Base-by-base conservation (phyloP, 2,329 filamentous ascomycete species). In the Cladosporium sp. region DNA sequence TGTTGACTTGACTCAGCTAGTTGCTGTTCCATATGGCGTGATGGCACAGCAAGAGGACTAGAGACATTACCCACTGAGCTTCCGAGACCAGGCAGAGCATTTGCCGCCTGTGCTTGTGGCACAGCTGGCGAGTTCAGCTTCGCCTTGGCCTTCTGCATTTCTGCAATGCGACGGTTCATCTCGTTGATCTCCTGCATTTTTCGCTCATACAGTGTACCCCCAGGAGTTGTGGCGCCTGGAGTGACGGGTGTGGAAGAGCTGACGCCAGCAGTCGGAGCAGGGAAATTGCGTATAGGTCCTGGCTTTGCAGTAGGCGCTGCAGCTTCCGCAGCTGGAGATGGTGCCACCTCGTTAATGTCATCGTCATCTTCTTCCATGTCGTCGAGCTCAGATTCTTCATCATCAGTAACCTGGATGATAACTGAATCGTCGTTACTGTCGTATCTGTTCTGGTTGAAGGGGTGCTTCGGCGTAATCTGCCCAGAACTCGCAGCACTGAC, bases 401-500 rank as follows among this genome's bases (percentile, higher is more conserved):
- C 65, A 19, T 80, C 92, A 69, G 90, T 96, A 39, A 95, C 87
- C 64, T 95, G 85, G 65, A 96, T 96, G 39, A 96, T 83, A 55
- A 96, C 82, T 2, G 82, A 82, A 51, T 85, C 80, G 22, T 87
- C 80, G 54, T 82, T 76, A 51, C 69, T 68, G 22, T 69, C 64
- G 47, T 70, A 64, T 22, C 80, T 78, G 49, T 78, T 79, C 45
- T 86, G 83, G 12, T 82, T 83, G 66, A 87, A 86, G 3, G 84
- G 82, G 51, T 87, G 84, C 65, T 89, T 89, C 15, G 71, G 70
- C 1, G 73, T 67, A 2, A 70, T 66, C 14, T 30, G 40, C 28
- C 54, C 54, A 19, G 54, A 56, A 0, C 69, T 67, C 4, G 49
- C 43, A 3, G 36, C 19, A 14, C 28, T 22, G 17, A 12, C 17